A percentile compares a stretch with the other conserved stretches of the same genome.
Conservation (phyloP, 805 yeast genomes). For the Monosporozyma aerobia region DNA sequence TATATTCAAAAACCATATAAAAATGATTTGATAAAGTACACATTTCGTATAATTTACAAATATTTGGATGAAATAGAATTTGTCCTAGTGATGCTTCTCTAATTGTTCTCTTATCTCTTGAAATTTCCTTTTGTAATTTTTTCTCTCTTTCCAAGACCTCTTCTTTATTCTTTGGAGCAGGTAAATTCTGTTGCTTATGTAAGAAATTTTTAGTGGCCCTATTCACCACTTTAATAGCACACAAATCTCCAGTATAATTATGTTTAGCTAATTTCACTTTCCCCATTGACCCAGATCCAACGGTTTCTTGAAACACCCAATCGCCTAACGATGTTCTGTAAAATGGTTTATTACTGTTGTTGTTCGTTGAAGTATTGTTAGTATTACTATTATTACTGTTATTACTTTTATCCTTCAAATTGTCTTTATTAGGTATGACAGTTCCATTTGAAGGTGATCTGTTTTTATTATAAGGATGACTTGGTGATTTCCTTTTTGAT, state of each 20-base stretch:
- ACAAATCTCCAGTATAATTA: slow-evolving; percentile 68
- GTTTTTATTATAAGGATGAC: slow-evolving; percentile 1
- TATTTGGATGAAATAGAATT: slow-evolving; percentile 80
- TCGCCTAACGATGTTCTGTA: slow-evolving; percentile 90
- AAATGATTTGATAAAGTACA: slow-evolving; percentile 92
- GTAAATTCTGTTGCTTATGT: slow-evolving; percentile 60
- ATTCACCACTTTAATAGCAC: slow-evolving; percentile 91
- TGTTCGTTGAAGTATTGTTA: neutral
- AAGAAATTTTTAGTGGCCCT: slow-evolving; percentile 78
- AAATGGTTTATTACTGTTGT: slow-evolving; percentile 28
- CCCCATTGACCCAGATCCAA: slow-evolving; percentile 99
- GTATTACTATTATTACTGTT: neutral
- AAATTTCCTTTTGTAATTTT: slow-evolving; percentile 73
- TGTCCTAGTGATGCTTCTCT: slow-evolving; percentile 92
- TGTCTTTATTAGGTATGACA: neutral
- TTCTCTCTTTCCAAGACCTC: slow-evolving; percentile 49
- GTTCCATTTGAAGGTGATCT: neutral
- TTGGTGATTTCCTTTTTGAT: neutral
- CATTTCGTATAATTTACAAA: slow-evolving; percentile 84
- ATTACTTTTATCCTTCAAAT: neutral
- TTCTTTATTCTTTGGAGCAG: slow-evolving; percentile 51
- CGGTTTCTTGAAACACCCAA: slow-evolving; percentile 91
- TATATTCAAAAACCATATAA: slow-evolving; percentile 93
- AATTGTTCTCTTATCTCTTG: slow-evolving; percentile 83
- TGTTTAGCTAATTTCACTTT: slow-evolving; percentile 92